Base-by-base conservation (phyloP, 257 asterid species). In the Solanum sitiens region DNA sequence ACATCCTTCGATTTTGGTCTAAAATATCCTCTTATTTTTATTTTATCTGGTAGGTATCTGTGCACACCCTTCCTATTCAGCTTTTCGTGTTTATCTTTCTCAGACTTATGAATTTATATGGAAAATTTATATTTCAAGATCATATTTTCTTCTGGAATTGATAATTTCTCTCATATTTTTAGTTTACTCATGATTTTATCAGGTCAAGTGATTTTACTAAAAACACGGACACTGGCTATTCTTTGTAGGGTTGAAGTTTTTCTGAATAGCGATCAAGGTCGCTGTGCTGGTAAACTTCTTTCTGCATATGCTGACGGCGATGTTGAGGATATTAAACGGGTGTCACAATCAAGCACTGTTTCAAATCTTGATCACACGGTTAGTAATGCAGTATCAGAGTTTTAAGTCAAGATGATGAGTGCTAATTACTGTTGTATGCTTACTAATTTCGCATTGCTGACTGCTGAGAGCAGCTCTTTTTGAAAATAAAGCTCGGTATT, bases 241-340 rank as follows among this genome's bases (percentile, higher is more conserved):
- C 86, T 85, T 90, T 91, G 88, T 93, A 96, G 99, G 94, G 92
- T 97, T 89, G 98, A 94, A 27, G 93, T 94, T 75, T 97, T 96
- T 92, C 73, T 94, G 90, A 95, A 88, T 91, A 96, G 98, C 59
- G 99, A 97, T 93, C 99, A 97, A 87, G 92, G 92, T 86, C 98
- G 98, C 77, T 95, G 96, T 90, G 98, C 99, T 76, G 91, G 91
- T 85, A 94, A 92, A 90, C 94, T 97, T 88, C 92, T 96, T 56
- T 94, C 96, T 85, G 99, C 99, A 40, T 97, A 96, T 90, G 65
- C 92, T n/a, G 98, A 96, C 59, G 99, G 94, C 50, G 97, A 95
- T 91, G 94, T 90, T 39, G 99, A 97, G 92, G 98, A 94, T 89
- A 96, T 97, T 92, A 97, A 95, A 86, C 96, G 94, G 56, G 96